Conservation (phyloP, 257 asterid genomes). For the Handroanthus guayacan region DNA sequence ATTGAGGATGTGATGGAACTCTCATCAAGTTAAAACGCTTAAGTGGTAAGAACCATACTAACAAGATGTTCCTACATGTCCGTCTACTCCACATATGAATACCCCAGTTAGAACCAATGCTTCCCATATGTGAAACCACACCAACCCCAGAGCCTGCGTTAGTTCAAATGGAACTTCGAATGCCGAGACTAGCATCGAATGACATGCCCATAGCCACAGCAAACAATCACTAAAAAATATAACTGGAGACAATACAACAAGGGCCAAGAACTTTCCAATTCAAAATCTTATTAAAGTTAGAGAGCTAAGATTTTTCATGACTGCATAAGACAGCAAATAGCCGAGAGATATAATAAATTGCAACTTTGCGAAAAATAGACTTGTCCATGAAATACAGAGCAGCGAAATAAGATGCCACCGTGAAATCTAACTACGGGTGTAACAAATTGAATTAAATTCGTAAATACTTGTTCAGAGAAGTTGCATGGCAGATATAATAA, state of each 20-base stretch:
- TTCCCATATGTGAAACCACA: too few relatives aligned
- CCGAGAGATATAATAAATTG: neutral
- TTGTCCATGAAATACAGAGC: neutral
- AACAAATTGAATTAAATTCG: neutral
- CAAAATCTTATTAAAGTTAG: neutral
- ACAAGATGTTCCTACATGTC: too few relatives aligned
- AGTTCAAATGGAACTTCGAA: conserved; percentile 6
- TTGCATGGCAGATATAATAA: neutral
- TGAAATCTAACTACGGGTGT: conserved; percentile 1
- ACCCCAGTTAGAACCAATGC: too few relatives aligned
- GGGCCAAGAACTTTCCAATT: neutral
- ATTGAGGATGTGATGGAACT: too few relatives aligned
- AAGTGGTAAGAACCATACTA: too few relatives aligned
- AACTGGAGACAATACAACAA: neutral
- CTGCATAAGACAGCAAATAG: neutral
- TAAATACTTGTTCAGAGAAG: conserved; percentile 11
- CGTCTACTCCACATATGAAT: too few relatives aligned
- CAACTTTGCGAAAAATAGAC: neutral
- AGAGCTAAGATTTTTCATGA: conserved; percentile 1
- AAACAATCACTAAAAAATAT: conserved; percentile 1
- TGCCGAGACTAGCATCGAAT: neutral
- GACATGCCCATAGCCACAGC: conserved; percentile 1
- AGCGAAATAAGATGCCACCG: too few relatives aligned
- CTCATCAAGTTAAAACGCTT: too few relatives aligned
- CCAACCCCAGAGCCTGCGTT: conserved; percentile 12